Evolutionary conservation across 306 rosid genomes (phyloP).

Genomic region (Dicorynia guianensis): DNA sequence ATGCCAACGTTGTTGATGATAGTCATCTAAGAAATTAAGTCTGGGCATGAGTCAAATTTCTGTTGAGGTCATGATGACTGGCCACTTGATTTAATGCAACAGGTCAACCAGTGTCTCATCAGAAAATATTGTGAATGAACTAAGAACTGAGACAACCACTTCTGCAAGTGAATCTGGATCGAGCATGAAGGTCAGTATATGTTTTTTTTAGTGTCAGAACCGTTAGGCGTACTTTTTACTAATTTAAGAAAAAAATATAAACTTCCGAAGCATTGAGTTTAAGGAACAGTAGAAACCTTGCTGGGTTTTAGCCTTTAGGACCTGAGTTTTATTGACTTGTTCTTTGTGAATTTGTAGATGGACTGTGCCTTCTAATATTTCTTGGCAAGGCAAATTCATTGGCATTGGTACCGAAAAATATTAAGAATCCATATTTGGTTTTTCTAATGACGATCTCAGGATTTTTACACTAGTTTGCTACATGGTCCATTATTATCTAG

Average conservation of each 20-base stretch:
- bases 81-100: slow-evolving; percentile 33
- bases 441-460: neutral
- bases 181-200: slow-evolving; percentile 63
- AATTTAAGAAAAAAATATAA: neutral
- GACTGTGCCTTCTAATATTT: neutral
- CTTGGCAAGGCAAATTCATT: neutral
- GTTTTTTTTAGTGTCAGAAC: slow-evolving; percentile 10
- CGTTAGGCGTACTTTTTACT: neutral
- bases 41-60: neutral
- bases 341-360: neutral
- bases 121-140: slow-evolving; percentile 63
- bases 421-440: neutral
- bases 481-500: neutral
- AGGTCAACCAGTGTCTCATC: slow-evolving; percentile 78
- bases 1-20: slow-evolving; percentile 29
- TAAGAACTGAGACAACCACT: slow-evolving; percentile 51
- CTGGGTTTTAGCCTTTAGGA: neutral
- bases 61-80: slow-evolving; percentile 5
- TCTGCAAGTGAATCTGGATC: slow-evolving; percentile 71
- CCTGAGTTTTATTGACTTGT: neutral
- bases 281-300: neutral
- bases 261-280: slow-evolving; percentile 1
- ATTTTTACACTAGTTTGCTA: neutral
- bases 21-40: neutral
- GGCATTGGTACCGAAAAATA: neutral